phyloP scores from a whole-genome alignment of 768 basidiomycete genomes.

The Psilocybe cubensis region DNA sequence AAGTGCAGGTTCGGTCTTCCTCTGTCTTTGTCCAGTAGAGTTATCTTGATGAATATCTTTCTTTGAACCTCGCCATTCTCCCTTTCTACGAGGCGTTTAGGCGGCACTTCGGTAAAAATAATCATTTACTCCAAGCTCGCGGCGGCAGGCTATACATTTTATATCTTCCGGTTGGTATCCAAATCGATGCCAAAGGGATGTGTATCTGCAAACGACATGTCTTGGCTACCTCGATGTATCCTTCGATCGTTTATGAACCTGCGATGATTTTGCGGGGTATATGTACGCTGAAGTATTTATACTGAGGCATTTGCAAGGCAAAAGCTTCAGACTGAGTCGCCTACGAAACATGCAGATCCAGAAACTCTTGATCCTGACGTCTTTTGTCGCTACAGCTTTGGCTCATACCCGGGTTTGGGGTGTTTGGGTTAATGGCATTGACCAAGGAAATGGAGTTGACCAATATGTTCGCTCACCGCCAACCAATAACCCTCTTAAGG shows the following conservation, averaged over 20 bases:
- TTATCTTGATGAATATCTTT: no score
- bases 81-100: not conserved
- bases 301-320: not conserved
- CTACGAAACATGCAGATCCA: conserved; percentile 25
- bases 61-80: no score
- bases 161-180: not conserved
- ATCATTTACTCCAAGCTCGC: no score
- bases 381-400: conserved; percentile 22
- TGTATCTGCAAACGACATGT: not conserved
- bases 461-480: conserved; percentile 39
- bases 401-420: conserved; percentile 40
- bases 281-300: no score
- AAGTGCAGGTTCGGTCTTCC: no score
- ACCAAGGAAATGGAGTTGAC: conserved; percentile 37
- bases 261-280: conserved; percentile 2
- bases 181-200: not conserved
- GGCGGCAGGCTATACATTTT: not conserved
- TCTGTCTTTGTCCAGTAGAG: no score
- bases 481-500: conserved; percentile 39
- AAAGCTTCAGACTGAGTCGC: not conserved
- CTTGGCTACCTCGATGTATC: not conserved
- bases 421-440: conserved; percentile 40
- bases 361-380: conserved; percentile 22
- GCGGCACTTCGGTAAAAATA: conserved; percentile 12
- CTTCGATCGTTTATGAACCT: not conserved